A percentile compares a stretch with the other conserved stretches of the same genome.
Conservation (phyloP, 768 basidiomycete genomes). For the Podaxis rugospora region DNA sequence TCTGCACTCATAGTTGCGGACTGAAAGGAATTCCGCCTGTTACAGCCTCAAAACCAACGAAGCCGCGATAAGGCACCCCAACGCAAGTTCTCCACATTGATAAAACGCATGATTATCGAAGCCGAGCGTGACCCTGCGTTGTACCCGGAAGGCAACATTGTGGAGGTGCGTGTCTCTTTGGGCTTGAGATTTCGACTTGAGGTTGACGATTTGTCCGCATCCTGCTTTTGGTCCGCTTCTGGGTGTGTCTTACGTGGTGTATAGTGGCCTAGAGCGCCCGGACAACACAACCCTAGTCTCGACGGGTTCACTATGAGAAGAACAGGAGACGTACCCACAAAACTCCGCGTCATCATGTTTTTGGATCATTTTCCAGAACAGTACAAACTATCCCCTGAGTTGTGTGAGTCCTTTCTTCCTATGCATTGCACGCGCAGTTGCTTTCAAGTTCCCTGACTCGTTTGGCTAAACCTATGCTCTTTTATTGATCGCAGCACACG, state of each 20-base stretch:
- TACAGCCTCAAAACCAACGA: slow-evolving; percentile 56
- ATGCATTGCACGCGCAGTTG: neutral
- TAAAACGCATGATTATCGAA: slow-evolving; percentile 83
- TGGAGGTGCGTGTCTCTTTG: slow-evolving; percentile 60
- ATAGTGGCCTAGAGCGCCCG: slow-evolving; percentile 62
- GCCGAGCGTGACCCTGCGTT: slow-evolving; percentile 78
- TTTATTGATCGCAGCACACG: slow-evolving; percentile 34
- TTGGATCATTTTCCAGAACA: slow-evolving; percentile 86
- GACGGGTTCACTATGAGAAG: slow-evolving; percentile 87
- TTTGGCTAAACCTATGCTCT: neutral
- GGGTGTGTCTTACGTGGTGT: neutral
- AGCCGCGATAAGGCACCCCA: slow-evolving; percentile 56
- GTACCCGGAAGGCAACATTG: slow-evolving; percentile 82
- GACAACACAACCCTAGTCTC: slow-evolving; percentile 52
- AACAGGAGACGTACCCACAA: slow-evolving; percentile 74
- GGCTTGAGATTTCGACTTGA: neutral
- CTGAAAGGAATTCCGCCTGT: neutral
- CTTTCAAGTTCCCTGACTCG: neutral
- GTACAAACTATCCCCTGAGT: slow-evolving; percentile 72
- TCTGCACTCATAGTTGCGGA: neutral
- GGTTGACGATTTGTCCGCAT: neutral
- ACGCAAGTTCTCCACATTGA: slow-evolving; percentile 81
- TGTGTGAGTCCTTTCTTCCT: slow-evolving; percentile 42
- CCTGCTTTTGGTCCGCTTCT: neutral
- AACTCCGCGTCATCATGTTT: slow-evolving; percentile 79